Evolutionary conservation across 2,329 filamentous ascomycete species (phyloP), one percentile per base, ranked within the genome.

Genomic region (Thermoascus crustaceus): DNA sequence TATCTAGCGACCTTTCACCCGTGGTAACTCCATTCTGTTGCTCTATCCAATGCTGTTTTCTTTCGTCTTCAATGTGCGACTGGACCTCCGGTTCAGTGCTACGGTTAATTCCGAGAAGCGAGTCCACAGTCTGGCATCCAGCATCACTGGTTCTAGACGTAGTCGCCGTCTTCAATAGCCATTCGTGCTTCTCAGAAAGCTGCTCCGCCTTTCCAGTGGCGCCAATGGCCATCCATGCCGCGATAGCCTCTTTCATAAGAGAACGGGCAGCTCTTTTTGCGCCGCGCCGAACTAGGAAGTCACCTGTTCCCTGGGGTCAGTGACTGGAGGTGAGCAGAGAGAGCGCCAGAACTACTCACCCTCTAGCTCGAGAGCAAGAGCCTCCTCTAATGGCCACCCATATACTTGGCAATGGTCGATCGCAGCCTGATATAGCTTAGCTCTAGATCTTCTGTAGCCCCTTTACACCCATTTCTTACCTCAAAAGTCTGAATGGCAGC

Each of bases 381-480:
- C 76, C 48, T 80, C 73, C 40, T 80, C 77, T 16, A 80, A 49
- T 2, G 67, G 59, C 48, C 74, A 76, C 9, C 67, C 67, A 48
- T 79, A 66, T 1, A 76, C 54, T 44, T 79, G 71, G 30, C 69
- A 69, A 46, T 79, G 75, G 45, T 80, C 75, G 40, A 78, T 68
- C 3, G 76, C 73, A 37, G 66, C 62, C 55, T 80, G 71, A 40
- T 72, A 71, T 11, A 58, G n/a, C 9, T 35, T 35, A 35, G 34
- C 16, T 21, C 13, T 16, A 13, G 26, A 30, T 13, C 10, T 7
- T 13, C 11, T 29, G n/a, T 29, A 29, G 11, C 16, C 16, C 5
- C 16, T 29, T 33, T 11, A 13, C 23, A 19, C 10, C 26, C n/a
- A 5, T 16, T 20, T 41, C 51, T 39, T 46, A 57, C 53, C 45